Conservation (phyloP, 2,329 filamentous ascomycete species). For the Fusarium tupiense region DNA sequence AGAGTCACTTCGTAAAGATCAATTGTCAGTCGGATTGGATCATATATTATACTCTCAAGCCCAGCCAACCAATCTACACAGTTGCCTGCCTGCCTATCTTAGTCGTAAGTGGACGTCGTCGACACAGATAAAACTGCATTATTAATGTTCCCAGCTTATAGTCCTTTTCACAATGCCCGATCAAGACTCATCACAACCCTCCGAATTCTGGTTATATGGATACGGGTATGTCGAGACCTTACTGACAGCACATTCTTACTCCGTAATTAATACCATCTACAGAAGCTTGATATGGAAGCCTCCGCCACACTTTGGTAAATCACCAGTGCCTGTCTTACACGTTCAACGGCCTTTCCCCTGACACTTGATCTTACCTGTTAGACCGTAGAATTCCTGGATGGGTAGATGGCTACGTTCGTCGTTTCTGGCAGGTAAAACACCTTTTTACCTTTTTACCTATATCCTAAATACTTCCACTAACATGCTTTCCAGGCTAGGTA, state of each 20-base stretch:
- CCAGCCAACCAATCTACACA: not conserved
- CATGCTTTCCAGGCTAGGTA: conserved; percentile 48
- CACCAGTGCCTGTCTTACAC: conserved; percentile 42
- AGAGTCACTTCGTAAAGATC: not conserved
- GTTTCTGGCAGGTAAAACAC: conserved; percentile 92
- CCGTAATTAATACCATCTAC: conserved; percentile 7
- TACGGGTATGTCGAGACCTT: conserved; percentile 75
- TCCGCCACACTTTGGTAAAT: conserved; percentile 96
- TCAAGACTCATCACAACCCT: conserved; percentile 43
- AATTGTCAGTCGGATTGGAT: not conserved
- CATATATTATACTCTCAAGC: not conserved
- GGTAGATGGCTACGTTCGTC: conserved; percentile 90
- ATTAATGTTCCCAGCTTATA: conserved; percentile 18
- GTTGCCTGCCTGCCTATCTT: not conserved
- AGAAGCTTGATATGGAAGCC: conserved; percentile 98
- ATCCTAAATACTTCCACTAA: conserved; percentile 9
- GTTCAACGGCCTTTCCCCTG: conserved; percentile 1
- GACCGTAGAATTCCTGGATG: conserved; percentile 88
- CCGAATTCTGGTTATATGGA: conserved; percentile 95
- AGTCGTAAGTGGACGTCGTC: not conserved
- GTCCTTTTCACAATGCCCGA: conserved; percentile 49
- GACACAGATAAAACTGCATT: not conserved
- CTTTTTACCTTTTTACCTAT: not conserved
- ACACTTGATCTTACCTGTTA: conserved; percentile 50
- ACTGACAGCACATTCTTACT: conserved; percentile 11